These are phyloP conservation scores for Picea glauca DNA, from an alignment of 75 land plant genomes.

Conservation along the genomic window DNA sequence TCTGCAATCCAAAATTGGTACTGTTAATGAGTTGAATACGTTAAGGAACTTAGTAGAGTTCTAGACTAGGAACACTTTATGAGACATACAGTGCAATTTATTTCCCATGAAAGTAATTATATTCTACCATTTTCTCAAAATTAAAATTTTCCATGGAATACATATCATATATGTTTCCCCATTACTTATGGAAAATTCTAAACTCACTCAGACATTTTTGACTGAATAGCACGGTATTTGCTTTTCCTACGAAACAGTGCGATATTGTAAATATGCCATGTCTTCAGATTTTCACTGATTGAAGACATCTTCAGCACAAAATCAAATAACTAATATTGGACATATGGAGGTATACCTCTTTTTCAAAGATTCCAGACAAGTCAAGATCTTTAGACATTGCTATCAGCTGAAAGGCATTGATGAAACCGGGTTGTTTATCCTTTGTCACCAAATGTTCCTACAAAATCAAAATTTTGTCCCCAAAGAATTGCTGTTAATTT, in stretches of 20 bases:
- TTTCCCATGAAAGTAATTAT: not conserved
- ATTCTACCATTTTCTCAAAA: not conserved
- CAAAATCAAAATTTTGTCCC: not conserved
- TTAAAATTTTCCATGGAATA: not conserved
- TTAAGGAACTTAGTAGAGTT: not conserved
- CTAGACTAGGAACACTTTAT: not conserved
- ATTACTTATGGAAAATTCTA: no score
- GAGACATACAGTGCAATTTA: no score
- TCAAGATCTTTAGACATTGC: conserved; percentile 66
- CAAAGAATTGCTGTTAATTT: not conserved
- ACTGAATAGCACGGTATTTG: not conserved
- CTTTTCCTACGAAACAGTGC: not conserved
- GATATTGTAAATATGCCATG: not conserved
- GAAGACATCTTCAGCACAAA: not conserved
- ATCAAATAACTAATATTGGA: not conserved
- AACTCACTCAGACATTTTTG: no score
- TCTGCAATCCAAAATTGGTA: conserved; percentile 10
- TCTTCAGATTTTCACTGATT: not conserved
- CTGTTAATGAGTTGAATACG: not conserved
- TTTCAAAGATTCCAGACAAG: conserved; percentile 63
- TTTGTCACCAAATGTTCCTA: conserved; percentile 13
- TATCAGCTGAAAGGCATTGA: conserved; percentile 70
- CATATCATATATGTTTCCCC: not conserved
- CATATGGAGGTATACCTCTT: conserved; percentile 22
- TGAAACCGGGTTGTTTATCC: conserved; percentile 25